Evolutionary conservation across 345 rosid genomes (phyloP).

Genomic region (Pelargonium nanum): DNA sequence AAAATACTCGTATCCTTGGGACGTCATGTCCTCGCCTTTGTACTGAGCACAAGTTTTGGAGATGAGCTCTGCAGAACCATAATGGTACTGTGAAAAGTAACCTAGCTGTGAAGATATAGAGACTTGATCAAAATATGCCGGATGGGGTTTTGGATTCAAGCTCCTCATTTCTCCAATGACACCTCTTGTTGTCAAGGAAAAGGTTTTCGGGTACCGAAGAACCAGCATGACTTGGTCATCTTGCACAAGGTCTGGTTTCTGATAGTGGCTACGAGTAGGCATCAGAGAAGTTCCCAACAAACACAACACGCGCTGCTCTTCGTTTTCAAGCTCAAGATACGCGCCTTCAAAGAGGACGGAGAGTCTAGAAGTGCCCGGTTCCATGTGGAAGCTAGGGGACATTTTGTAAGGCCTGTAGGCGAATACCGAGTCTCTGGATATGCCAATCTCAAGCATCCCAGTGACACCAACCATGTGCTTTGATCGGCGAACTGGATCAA

Average conservation of each 20-base stretch:
- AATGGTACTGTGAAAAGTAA: slow-evolving; percentile 1
- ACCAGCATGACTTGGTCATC: slow-evolving; percentile 9
- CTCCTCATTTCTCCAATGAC: slow-evolving; percentile 13
- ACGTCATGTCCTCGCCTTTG: not conserved
- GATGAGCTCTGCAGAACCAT: not conserved
- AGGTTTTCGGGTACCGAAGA: slow-evolving; percentile 9
- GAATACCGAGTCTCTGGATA: not conserved
- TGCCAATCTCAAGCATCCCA: not conserved
- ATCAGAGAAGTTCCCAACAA: slow-evolving; percentile 14
- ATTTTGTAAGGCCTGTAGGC: not conserved
- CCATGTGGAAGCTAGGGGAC: not conserved
- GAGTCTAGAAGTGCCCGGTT: slow-evolving; percentile 6
- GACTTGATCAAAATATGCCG: slow-evolving; percentile 4
- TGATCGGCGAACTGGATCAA: slow-evolving; percentile 3
- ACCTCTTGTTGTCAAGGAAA: slow-evolving; percentile 5
- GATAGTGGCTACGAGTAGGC: not conserved
- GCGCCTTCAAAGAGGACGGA: slow-evolving; percentile 10
- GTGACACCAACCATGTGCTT: slow-evolving; percentile 2
- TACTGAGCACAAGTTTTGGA: slow-evolving; percentile 5
- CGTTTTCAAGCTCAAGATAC: slow-evolving; percentile 7
- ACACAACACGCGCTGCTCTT: slow-evolving; percentile 10
- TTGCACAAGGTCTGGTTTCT: not conserved
- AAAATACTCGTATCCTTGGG: not conserved
- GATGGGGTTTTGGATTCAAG: not conserved
- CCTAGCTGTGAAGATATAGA: slow-evolving; percentile 5